These are phyloP conservation scores for Hippophae gyantsensis DNA, from an alignment of 306 rosid species.

Conservation along the genomic window DNA sequence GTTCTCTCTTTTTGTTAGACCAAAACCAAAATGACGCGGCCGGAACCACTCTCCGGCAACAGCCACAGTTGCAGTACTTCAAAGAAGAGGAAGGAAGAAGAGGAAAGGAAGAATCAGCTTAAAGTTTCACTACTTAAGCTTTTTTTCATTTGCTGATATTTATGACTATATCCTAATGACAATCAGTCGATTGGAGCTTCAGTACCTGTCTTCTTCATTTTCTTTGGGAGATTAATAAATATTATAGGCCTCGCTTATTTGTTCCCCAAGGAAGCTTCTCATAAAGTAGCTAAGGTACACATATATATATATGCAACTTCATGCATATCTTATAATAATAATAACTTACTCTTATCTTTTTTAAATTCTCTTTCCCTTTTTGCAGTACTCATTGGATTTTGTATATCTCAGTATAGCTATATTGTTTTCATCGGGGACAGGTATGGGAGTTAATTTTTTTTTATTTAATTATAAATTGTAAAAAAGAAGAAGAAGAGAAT, in stretches of 20 bases:
- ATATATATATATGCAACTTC: not conserved
- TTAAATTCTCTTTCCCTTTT: not conserved
- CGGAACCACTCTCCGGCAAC: slow-evolving; percentile 9
- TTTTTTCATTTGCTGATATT: slow-evolving; percentile 70
- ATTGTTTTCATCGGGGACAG: slow-evolving; percentile 92
- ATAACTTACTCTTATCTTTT: not conserved
- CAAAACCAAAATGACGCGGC: not conserved
- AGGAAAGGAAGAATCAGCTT: slow-evolving; percentile 24
- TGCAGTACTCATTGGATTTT: slow-evolving; percentile 93
- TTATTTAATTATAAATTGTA: too few species aligned
- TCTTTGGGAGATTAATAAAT: slow-evolving; percentile 81
- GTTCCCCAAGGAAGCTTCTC: slow-evolving; percentile 84
- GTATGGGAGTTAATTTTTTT: slow-evolving; percentile 23
- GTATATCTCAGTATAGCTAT: slow-evolving; percentile 76
- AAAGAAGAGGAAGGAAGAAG: slow-evolving; percentile 20
- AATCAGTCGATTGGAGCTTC: slow-evolving; percentile 74
- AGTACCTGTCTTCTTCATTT: slow-evolving; percentile 87
- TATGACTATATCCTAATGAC: slow-evolving; percentile 63
- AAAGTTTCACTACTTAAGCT: slow-evolving; percentile 56
- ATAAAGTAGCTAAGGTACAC: slow-evolving; percentile 92
- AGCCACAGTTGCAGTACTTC: not conserved
- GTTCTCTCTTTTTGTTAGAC: not conserved
- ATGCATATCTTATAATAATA: not conserved
- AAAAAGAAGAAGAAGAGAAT: not conserved
- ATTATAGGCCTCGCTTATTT: slow-evolving; percentile 86